Evolutionary conservation across 164 flowering plant species (phyloP).

Genomic region (Vitis labrusca): DNA sequence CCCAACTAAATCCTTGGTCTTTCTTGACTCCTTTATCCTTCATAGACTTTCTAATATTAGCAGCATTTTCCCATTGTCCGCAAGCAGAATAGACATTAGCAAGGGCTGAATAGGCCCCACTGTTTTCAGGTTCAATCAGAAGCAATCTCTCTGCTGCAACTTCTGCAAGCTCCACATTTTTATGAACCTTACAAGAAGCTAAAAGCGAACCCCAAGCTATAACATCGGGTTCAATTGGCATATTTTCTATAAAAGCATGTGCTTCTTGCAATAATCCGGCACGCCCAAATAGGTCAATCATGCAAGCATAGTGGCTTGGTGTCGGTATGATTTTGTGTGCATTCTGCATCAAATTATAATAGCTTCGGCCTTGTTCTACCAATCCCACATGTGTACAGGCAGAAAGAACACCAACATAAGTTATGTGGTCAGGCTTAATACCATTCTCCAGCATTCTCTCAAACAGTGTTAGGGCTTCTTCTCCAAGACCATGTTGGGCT

Average conservation of each 20-base stretch:
- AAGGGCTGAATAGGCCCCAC: constrained; percentile 79
- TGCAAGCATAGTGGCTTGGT: constrained; percentile 74
- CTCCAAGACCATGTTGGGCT: constrained; percentile 84
- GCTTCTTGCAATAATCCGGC: constrained; percentile 78
- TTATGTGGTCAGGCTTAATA: constrained; percentile 79
- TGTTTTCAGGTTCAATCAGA: constrained; percentile 64
- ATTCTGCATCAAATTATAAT: constrained; percentile 54
- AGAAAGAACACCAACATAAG: constrained; percentile 84
- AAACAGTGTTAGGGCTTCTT: constrained; percentile 69
- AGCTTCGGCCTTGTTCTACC: constrained; percentile 57
- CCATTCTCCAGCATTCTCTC: constrained; percentile 54
- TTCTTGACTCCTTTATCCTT: constrained; percentile 74
- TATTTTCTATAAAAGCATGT: constrained; percentile 52
- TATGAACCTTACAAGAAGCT: constrained; percentile 66
- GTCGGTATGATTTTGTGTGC: constrained; percentile 66
- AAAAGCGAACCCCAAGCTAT: constrained; percentile 92
- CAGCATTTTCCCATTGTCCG: constrained; percentile 76
- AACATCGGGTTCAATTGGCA: constrained; percentile 82
- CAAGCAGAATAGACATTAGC: constrained; percentile 71
- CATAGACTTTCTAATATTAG: constrained; percentile 65
- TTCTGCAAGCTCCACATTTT: constrained; percentile 61
- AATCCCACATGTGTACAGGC: constrained; percentile 83
- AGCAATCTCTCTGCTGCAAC: constrained; percentile 73
- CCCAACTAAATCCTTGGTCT: constrained; percentile 83
- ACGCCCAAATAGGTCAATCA: constrained; percentile 83